A percentile compares a stretch with the other conserved stretches of the same genome.
These are phyloP conservation scores for Fusarium tjaetaba DNA, from an alignment of 2,329 filamentous ascomycete species.

Conservation along the genomic window DNA sequence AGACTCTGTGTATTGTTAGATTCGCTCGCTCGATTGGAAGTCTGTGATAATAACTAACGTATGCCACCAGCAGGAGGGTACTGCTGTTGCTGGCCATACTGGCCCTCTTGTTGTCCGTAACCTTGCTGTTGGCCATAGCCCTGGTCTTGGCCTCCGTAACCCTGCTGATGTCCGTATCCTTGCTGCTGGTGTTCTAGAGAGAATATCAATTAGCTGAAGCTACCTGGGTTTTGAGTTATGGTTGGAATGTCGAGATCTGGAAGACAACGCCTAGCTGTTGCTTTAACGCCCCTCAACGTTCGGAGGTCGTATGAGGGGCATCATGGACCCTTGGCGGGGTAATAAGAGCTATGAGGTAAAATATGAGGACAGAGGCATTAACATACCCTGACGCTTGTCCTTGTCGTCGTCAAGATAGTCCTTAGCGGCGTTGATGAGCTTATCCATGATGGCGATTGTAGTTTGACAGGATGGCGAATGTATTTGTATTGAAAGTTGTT, in stretches of 20 bases:
- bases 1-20: constrained; percentile 46
- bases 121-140: constrained; percentile 19
- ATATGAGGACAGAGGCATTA: background rate
- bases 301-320: constrained; percentile 16
- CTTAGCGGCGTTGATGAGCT: constrained; percentile 51
- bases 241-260: background rate
- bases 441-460: constrained; percentile 49
- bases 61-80: constrained; percentile 39
- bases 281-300: background rate
- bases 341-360: constrained; percentile 6
- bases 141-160: constrained; percentile 16
- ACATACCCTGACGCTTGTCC: constrained; percentile 41
- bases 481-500: background rate
- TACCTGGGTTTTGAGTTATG: background rate
- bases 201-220: constrained; percentile 3
- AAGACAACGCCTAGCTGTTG: background rate
- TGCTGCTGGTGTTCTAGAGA: constrained; percentile 22
- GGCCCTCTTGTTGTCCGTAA: constrained; percentile 20
- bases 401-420: constrained; percentile 49
- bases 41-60: constrained; percentile 38
- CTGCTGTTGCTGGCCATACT: constrained; percentile 34
- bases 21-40: background rate
- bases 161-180: constrained; percentile 14
- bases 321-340: constrained; percentile 39
- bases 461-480: background rate